Evolutionary conservation across 2,329 filamentous ascomycete genomes (phyloP), one percentile per base, ranked within the genome.

Genomic region (Rhexocercosporidium sp.): DNA sequence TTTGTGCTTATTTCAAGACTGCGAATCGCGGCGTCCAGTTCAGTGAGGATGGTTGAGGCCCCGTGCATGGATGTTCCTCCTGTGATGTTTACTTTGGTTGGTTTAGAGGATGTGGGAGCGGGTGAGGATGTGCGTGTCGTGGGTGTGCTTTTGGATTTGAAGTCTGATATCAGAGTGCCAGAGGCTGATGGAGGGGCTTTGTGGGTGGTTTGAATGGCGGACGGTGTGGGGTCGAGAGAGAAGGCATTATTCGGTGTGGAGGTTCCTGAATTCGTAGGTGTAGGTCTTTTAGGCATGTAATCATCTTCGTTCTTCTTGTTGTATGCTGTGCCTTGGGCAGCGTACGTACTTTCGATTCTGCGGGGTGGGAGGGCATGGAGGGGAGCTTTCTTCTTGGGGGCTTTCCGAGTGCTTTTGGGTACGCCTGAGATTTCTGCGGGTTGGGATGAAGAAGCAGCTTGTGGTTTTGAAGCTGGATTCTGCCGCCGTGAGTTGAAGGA

Each of bases 1-100:
- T 97, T 97, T 1, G 94, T 97, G 62, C 92, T 92, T n/a, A 97
- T 86, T 77, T 99, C 96, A 7, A 99, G 86, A 1, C 90, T 86
- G 27, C 94, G 90, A 72, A 99, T 98, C 4, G 95, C 94, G 1
- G 93, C 90, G 72, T 92, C 89, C 1, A 92, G 80, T 74, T 91
- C 89, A 18, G 87, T 87, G 20, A 96, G 82, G 0, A 90, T 88
- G 1, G 90, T 90, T 0, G 92, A 93, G 44, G 91, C 88, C 18
- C 93, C 92, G 65, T 93, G 90, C 92, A 96, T 96, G 1, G 92
- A 88, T 11, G 87, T 90, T 14, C 93, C 93, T 49, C 93, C 93
- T 0, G 91, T 84, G 65, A 96, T 89, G 70, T 87, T 88, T 64
- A 93, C 79, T 78, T 94, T 94, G 49, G 84, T 85, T 3, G 80